phyloP scores from a whole-genome alignment of 306 rosid genomes.

The Macrotyloma uniflorum region DNA sequence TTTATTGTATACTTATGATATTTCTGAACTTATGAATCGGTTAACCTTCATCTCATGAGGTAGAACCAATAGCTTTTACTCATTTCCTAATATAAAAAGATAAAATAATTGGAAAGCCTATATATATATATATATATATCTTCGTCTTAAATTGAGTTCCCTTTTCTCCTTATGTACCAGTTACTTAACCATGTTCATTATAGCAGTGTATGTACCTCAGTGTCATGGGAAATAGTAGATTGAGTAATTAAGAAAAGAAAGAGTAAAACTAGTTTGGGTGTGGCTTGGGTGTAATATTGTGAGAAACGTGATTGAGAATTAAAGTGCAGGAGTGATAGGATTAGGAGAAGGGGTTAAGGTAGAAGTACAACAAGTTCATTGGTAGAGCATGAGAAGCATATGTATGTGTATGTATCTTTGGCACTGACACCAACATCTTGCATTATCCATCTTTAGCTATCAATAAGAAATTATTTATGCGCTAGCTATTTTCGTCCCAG shows the following conservation, averaged over 20 bases:
- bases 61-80: no score
- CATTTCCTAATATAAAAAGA: no score
- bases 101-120: neutral
- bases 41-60: no score
- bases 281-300: neutral
- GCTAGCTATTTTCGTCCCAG: constrained; percentile 34
- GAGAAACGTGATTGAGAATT: neutral
- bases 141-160: neutral
- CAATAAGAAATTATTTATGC: constrained; percentile 16
- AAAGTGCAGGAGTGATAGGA: neutral
- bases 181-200: neutral
- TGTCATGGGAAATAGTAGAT: neutral
- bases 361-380: constrained; percentile 10
- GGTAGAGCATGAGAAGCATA: constrained; percentile 35
- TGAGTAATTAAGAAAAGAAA: neutral
- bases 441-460: constrained; percentile 31
- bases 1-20: no score
- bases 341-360: neutral
- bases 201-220: neutral
- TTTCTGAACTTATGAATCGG: no score
- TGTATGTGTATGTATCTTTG: constrained; percentile 32
- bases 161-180: neutral
- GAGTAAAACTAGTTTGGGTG: neutral
- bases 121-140: neutral
- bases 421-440: constrained; percentile 27